Evolutionary conservation across 805 yeast genomes (phyloP).

Genomic region (Sporopachydermia quercuum): DNA sequence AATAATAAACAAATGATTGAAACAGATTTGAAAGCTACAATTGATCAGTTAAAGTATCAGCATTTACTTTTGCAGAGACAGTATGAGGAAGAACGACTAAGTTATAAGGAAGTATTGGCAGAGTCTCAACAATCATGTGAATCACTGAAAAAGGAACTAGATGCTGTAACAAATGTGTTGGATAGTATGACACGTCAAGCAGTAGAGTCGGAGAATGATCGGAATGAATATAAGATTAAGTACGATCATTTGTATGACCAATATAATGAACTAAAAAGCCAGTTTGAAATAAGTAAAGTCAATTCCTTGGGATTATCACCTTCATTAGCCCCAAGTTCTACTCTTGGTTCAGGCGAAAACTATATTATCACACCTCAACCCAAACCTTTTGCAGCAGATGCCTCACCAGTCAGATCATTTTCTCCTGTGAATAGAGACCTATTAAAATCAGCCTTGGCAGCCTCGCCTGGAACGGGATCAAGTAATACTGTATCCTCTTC

Average conservation of each 20-base stretch:
- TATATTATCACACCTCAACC: not conserved
- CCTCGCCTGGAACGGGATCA: not conserved
- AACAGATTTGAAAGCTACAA: not conserved
- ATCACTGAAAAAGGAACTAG: not conserved
- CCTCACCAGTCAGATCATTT: not conserved
- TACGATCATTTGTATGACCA: not conserved
- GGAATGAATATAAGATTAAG: not conserved
- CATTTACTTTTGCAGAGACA: not conserved
- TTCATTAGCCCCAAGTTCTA: not conserved
- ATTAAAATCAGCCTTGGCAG: not conserved
- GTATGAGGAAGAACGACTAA: not conserved
- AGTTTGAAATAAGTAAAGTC: not conserved
- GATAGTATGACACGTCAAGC: not conserved
- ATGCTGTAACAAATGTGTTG: not conserved
- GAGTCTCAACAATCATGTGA: not conserved
- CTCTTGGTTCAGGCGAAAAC: not conserved
- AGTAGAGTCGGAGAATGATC: not conserved
- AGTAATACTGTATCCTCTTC: slow-evolving; percentile 10
- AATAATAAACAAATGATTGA: not conserved
- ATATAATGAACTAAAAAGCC: not conserved
- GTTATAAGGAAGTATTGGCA: not conserved
- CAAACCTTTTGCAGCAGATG: not conserved
- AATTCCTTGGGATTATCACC: not conserved
- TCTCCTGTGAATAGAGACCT: not conserved
- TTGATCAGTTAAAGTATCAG: not conserved